A percentile compares a stretch with the other conserved stretches of the same genome.
Conservation (phyloP, 805 yeast species). For the Starmerella apis region DNA sequence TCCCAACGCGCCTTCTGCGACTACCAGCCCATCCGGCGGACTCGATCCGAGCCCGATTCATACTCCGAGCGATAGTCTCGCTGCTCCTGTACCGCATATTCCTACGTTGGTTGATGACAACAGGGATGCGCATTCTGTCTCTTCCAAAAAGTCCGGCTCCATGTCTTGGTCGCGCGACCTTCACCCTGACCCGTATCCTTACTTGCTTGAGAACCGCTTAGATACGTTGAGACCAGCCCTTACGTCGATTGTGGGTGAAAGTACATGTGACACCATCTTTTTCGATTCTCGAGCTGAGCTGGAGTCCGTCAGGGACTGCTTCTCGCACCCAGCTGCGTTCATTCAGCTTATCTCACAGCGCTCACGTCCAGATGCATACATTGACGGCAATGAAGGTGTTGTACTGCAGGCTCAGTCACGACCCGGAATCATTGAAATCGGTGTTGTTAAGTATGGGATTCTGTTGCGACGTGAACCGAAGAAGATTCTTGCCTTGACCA, state of each 20-base stretch:
- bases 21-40: not conserved
- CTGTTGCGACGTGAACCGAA: conserved; percentile 31
- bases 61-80: not conserved
- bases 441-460: conserved; percentile 34
- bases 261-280: not conserved
- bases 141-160: conserved; percentile 17
- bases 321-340: conserved; percentile 6
- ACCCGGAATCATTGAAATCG: conserved; percentile 34
- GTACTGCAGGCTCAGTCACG: conserved; percentile 26
- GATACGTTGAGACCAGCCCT: conserved; percentile 30
- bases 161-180: conserved; percentile 18
- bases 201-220: conserved; percentile 31
- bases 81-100: not conserved
- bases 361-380: conserved; percentile 33
- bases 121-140: conserved; percentile 11
- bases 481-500: conserved; percentile 25
- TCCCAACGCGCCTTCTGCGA: not conserved
- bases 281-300: conserved; percentile 6
- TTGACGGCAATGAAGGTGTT: conserved; percentile 11
- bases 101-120: conserved; percentile 1
- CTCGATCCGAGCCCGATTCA: conserved; percentile 1
- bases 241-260: conserved; percentile 3
- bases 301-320: not conserved
- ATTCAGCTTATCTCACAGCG: conserved; percentile 34
- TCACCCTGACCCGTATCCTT: conserved; percentile 32